Percentiles rank a stretch among this genome's conserved stretches.
These are phyloP conservation scores for Exophiala phaeomuriformis DNA, from an alignment of 2,329 filamentous ascomycete species.

Conservation along the genomic window DNA sequence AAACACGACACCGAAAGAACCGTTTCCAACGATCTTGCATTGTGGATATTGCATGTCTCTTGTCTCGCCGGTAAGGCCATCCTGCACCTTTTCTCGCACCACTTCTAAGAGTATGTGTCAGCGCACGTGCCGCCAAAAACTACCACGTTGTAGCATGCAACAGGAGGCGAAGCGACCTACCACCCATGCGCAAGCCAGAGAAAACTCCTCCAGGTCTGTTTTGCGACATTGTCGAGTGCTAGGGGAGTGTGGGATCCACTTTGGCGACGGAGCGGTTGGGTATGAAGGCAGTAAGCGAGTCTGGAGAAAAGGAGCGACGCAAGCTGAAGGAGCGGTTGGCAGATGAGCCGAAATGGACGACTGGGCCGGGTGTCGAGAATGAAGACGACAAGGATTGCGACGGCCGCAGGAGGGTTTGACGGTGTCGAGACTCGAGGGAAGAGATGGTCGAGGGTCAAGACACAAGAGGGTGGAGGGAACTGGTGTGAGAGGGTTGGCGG, in stretches of 20 bases:
- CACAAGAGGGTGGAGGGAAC: constrained; percentile 15
- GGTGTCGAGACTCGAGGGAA: constrained; percentile 16
- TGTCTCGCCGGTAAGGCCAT: constrained; percentile 93
- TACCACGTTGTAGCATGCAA: constrained; percentile 9
- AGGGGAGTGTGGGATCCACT: constrained; percentile 27
- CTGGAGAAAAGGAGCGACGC: constrained; percentile 10
- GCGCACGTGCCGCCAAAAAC: constrained; percentile 20
- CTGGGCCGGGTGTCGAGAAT: constrained; percentile 6
- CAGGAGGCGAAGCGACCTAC: constrained; percentile 52
- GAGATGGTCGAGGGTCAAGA: constrained; percentile 21
- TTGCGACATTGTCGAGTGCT: constrained; percentile 63
- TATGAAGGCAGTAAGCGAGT: constrained; percentile 3
- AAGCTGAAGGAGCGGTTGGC: constrained; percentile 12
- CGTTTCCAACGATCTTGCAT: constrained; percentile 99
- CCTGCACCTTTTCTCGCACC: constrained; percentile 96
- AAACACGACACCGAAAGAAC: constrained; percentile 97
- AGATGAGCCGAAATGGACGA: constrained; percentile 10
- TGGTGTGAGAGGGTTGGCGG: constrained; percentile 22
- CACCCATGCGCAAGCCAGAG: constrained; percentile 86
- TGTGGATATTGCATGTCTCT: constrained; percentile 97
- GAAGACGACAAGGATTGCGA: constrained; percentile 4
- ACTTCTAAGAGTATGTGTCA: constrained; percentile 59
- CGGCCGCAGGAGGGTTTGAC: constrained; percentile 10
- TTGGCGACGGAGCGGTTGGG: constrained; percentile 20
- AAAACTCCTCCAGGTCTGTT: constrained; percentile 80